A percentile compares a stretch with the other conserved stretches of the same genome.
Conservation (phyloP, 2,329 filamentous ascomycete genomes). For the Ophiostoma himal-ulmi region DNA sequence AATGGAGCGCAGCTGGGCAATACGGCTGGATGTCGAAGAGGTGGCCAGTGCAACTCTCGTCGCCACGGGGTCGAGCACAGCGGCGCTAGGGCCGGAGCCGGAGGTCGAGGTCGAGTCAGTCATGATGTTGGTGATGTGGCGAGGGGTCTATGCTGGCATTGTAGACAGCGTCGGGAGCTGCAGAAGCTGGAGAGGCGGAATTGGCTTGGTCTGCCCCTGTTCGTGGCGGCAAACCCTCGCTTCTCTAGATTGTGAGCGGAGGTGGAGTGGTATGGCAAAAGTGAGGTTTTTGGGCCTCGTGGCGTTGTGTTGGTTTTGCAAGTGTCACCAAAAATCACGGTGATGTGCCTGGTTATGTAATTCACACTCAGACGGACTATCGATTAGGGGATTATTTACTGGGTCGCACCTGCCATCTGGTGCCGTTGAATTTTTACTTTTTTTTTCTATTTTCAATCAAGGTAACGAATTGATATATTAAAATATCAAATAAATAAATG, state of each 20-base stretch:
- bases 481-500: not conserved
- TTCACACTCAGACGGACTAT: not conserved
- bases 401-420: constrained; percentile 3
- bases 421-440: constrained; percentile 12
- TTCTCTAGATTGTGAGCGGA: constrained; percentile 18
- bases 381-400: not conserved
- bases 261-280: not conserved
- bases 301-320: constrained; percentile 14
- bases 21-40: constrained; percentile 55
- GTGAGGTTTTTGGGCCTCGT: constrained; percentile 16
- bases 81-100: constrained; percentile 31
- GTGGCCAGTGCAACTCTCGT: constrained; percentile 46
- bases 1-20: constrained; percentile 49
- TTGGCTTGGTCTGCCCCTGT: constrained; percentile 20
- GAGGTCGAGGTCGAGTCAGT: constrained; percentile 44
- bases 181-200: constrained; percentile 19
- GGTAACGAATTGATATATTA: not conserved
- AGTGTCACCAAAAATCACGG: constrained; percentile 12
- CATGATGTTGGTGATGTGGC: constrained; percentile 37
- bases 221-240: constrained; percentile 22
- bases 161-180: constrained; percentile 12
- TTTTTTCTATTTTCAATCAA: constrained; percentile 8
- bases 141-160: constrained; percentile 24
- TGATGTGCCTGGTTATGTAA: constrained; percentile 13
- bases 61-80: constrained; percentile 23